A percentile compares a stretch with the other conserved stretches of the same genome.
Conservation (phyloP, 768 basidiomycete species). For the Tephrocybe sp. region DNA sequence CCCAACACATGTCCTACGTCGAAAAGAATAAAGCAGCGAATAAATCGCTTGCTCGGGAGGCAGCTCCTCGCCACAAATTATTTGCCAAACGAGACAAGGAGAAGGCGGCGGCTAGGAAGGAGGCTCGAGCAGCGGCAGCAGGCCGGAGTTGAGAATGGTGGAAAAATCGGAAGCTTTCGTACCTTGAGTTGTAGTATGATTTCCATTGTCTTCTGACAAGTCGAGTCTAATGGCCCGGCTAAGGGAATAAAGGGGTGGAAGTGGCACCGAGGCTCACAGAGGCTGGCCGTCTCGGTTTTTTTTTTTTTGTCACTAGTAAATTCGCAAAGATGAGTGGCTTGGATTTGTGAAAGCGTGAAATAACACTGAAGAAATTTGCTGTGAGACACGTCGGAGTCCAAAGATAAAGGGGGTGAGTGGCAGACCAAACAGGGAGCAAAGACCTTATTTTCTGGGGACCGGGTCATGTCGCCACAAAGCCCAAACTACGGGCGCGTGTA, state of each 20-base stretch:
- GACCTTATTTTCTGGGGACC: slow-evolving; percentile 1
- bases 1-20: slow-evolving; percentile 88
- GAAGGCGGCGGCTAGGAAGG: slow-evolving; percentile 52
- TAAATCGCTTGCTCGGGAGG: slow-evolving; percentile 64
- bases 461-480: neutral
- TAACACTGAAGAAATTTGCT: slow-evolving; percentile 3
- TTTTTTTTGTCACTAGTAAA: too few relatives aligned
- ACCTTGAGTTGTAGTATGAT: slow-evolving; percentile 9
- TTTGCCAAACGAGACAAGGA: slow-evolving; percentile 84
- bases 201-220: slow-evolving; percentile 7
- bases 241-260: neutral
- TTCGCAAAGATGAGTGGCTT: slow-evolving; percentile 9
- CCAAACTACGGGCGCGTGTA: neutral
- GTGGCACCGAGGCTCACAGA: too few relatives aligned
- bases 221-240: neutral
- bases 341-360: slow-evolving; percentile 10
- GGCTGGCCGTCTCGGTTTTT: too few relatives aligned
- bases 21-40: slow-evolving; percentile 92
- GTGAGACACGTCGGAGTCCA: slow-evolving; percentile 16
- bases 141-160: slow-evolving; percentile 18
- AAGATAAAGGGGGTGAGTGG: slow-evolving; percentile 6
- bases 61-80: slow-evolving; percentile 65
- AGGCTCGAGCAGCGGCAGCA: slow-evolving; percentile 28
- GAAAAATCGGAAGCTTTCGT: slow-evolving; percentile 16
- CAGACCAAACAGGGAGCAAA: neutral